These are phyloP conservation scores for Capsella rubella DNA, from an alignment of 441 rosid species.

Conservation along the genomic window DNA sequence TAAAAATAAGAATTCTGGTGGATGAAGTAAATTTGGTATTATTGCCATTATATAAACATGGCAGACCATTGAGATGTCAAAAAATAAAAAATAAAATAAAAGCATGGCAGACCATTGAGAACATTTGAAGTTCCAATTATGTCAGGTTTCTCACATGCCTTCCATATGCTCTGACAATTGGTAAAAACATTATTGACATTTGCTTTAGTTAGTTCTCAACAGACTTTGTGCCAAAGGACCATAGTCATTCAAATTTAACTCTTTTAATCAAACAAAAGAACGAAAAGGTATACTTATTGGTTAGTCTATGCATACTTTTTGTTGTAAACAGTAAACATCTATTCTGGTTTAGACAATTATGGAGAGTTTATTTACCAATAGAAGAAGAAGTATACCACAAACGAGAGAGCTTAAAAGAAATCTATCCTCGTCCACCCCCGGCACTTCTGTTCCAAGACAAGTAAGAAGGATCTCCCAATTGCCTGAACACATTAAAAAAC, in stretches of 20 bases:
- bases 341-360: background rate
- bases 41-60: no score
- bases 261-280: background rate
- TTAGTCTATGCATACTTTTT: background rate
- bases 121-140: no score
- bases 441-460: slow-evolving; percentile 86
- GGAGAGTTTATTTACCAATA: slow-evolving; percentile 7
- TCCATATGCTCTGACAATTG: no score
- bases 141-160: no score
- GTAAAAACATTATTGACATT: no score
- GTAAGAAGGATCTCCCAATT: slow-evolving; percentile 85
- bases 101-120: no score
- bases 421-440: slow-evolving; percentile 56
- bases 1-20: no score
- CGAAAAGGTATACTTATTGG: background rate
- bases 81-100: no score
- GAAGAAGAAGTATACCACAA: background rate
- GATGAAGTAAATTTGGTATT: no score
- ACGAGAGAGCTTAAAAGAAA: background rate
- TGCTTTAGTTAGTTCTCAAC: no score
- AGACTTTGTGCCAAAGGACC: background rate
- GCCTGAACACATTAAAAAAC: slow-evolving; percentile 45
- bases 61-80: no score
- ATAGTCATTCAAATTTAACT: background rate
- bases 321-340: background rate